Evolutionary conservation across 164 flowering plant species (phyloP).

Genomic region (Nelumbo lutea): DNA sequence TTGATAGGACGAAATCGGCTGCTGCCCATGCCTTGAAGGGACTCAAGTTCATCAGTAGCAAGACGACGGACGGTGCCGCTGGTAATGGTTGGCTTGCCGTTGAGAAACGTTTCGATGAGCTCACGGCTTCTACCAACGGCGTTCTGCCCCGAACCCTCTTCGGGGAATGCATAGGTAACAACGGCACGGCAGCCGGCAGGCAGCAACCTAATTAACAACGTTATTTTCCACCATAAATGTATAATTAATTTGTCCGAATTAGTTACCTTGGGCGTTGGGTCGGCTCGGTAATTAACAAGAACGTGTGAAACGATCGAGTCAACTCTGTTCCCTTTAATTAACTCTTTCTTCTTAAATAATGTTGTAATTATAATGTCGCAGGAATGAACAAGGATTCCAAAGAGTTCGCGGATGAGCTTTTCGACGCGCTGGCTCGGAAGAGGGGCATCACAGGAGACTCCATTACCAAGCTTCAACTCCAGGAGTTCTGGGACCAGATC

Average conservation of each 20-base stretch:
- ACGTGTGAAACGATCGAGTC: too few species aligned
- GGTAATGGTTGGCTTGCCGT: slow-evolving; percentile 52
- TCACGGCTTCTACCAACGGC: slow-evolving; percentile 33
- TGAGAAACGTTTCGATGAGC: slow-evolving; percentile 41
- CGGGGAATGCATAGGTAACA: slow-evolving; percentile 54
- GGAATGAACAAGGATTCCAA: slow-evolving; percentile 60
- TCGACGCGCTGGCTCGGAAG: slow-evolving; percentile 48
- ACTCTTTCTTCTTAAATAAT: too few species aligned
- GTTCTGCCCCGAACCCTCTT: slow-evolving; percentile 37
- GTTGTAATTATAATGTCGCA: slow-evolving; percentile 2
- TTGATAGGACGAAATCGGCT: slow-evolving; percentile 74
- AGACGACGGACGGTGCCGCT: slow-evolving; percentile 40
- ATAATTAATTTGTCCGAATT: too few species aligned
- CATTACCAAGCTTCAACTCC: slow-evolving; percentile 36
- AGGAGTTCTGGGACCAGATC: slow-evolving; percentile 64
- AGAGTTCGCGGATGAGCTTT: slow-evolving; percentile 55
- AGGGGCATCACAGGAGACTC: slow-evolving; percentile 33
- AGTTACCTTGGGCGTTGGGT: too few species aligned
- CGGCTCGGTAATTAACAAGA: too few species aligned
- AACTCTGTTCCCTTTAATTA: too few species aligned
- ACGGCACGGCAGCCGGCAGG: too few species aligned
- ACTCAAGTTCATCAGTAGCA: slow-evolving; percentile 72
- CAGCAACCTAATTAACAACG: too few species aligned
- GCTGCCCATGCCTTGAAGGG: slow-evolving; percentile 77
- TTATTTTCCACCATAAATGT: too few species aligned